Conservation (phyloP, 2,329 filamentous ascomycete genomes). For the Colletotrichum musicola region DNA sequence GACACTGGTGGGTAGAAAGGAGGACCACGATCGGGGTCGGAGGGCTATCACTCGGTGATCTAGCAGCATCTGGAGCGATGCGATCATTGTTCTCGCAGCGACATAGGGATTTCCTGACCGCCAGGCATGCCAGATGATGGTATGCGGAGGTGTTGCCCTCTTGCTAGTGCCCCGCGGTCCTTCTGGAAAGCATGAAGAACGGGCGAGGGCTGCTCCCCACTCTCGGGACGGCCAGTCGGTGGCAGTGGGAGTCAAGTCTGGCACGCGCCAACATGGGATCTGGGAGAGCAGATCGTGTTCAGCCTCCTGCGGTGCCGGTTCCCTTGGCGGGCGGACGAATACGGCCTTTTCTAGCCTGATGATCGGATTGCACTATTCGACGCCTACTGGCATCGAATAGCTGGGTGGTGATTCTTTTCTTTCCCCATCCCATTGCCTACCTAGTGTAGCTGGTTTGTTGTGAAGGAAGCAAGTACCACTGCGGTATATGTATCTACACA, state of each 20-base stretch:
- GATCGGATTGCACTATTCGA: constrained; percentile 4
- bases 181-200: constrained; percentile 28
- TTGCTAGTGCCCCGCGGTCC: not conserved
- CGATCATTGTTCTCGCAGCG: not conserved
- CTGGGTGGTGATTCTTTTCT: not conserved
- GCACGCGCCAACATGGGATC: not conserved
- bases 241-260: not conserved
- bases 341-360: not conserved
- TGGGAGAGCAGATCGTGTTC: not conserved
- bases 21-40: not conserved
- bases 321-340: not conserved
- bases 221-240: not conserved
- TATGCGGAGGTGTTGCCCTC: not conserved
- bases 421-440: not conserved
- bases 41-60: constrained; percentile 5
- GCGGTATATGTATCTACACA: not conserved
- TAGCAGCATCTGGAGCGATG: not conserved
- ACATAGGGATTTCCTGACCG: not conserved
- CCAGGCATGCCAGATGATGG: not conserved
- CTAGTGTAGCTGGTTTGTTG: not conserved
- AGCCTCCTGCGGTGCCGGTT: not conserved
- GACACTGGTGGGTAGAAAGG: constrained; percentile 8
- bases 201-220: constrained; percentile 9
- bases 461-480: not conserved
- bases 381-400: not conserved